Evolutionary conservation across 495 filamentous ascomycete species (phyloP).

Genomic region (Tuber magnatum): DNA sequence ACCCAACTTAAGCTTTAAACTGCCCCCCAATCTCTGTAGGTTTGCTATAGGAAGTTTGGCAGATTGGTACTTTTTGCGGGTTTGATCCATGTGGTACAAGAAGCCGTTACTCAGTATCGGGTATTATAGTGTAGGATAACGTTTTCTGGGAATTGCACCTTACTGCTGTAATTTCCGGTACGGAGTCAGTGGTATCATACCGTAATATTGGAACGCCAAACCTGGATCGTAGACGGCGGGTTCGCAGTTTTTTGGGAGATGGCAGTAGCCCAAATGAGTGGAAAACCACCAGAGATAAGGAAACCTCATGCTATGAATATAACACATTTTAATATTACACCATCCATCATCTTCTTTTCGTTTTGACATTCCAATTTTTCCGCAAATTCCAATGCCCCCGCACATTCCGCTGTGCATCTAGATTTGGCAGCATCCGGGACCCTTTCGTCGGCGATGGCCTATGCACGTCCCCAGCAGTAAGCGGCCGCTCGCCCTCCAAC

Average conservation of each 20-base stretch:
- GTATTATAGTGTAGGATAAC: too few species aligned
- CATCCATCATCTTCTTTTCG: not conserved
- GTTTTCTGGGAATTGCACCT: too few species aligned
- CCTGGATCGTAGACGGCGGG: too few species aligned
- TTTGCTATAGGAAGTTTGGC: too few species aligned
- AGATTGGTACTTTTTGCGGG: too few species aligned
- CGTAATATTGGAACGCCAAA: too few species aligned
- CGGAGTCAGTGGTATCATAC: too few species aligned
- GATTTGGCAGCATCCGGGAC: accelerated
- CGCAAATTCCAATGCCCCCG: not conserved
- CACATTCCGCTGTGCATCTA: not conserved
- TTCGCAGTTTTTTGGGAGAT: not conserved
- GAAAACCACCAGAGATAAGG: not conserved
- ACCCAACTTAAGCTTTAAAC: too few species aligned
- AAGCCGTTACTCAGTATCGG: too few species aligned
- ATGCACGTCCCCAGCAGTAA: not conserved
- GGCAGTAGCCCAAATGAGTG: not conserved
- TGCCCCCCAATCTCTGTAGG: too few species aligned
- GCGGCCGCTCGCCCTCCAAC: not conserved
- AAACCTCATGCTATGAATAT: not conserved
- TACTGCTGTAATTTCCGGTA: too few species aligned
- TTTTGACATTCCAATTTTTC: not conserved
- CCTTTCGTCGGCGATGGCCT: not conserved
- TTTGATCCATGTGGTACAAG: too few species aligned
- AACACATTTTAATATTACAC: not conserved